These are phyloP conservation scores for Paecilomyces dactylethromorphus DNA, from an alignment of 2,329 filamentous ascomycete genomes.

Conservation along the genomic window DNA sequence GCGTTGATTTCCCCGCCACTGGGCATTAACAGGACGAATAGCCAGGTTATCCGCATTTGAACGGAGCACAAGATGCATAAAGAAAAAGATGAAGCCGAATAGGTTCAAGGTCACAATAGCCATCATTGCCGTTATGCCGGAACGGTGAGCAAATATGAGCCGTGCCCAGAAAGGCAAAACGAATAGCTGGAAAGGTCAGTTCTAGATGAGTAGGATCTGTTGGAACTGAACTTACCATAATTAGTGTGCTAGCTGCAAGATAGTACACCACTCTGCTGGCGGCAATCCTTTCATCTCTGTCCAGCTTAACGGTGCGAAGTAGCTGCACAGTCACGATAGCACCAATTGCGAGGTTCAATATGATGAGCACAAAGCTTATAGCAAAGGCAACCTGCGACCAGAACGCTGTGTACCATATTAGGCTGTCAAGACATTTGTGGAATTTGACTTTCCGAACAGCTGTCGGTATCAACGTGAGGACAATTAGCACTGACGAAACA, in stretches of 20 bases:
- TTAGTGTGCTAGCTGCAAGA: constrained; percentile 9
- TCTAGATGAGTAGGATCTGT: background rate
- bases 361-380: constrained; percentile 10
- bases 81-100: constrained; percentile 14
- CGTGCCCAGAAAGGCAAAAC: constrained; percentile 16
- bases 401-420: constrained; percentile 10
- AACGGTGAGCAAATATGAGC: background rate
- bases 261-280: constrained; percentile 18
- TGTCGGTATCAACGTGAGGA: constrained; percentile 17
- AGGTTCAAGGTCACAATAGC: constrained; percentile 16
- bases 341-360: constrained; percentile 11
- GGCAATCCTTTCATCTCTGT: constrained; percentile 14
- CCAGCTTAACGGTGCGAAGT: constrained; percentile 10
- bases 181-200: constrained; percentile 7
- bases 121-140: constrained; percentile 10
- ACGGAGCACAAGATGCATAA: constrained; percentile 18
- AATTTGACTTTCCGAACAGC: constrained; percentile 5
- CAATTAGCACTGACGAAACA: constrained; percentile 7
- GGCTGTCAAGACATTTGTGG: constrained; percentile 10
- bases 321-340: constrained; percentile 10
- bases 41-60: constrained; percentile 11
- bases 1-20: constrained; percentile 1
- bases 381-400: constrained; percentile 16
- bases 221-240: constrained; percentile 15
- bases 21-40: constrained; percentile 4